Conservation (phyloP, 2,329 filamentous ascomycete species). For the Ilyonectria mors-panacis region DNA sequence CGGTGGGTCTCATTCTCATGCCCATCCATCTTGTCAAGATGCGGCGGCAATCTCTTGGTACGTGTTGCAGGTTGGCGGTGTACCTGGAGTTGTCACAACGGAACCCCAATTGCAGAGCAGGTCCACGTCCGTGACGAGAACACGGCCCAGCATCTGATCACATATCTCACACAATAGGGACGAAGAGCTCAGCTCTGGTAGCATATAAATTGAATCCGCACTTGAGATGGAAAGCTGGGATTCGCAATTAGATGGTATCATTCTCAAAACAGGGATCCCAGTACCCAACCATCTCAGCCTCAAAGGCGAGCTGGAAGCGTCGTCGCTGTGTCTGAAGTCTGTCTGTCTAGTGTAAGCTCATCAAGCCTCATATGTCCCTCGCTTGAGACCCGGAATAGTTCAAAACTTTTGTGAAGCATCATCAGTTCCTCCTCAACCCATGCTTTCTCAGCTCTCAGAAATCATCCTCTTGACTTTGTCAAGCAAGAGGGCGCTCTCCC, state of each 20-base stretch:
- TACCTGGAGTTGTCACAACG: background rate
- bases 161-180: background rate
- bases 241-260: slow-evolving; percentile 13
- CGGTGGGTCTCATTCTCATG: background rate
- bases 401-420: background rate
- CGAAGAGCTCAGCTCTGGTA: slow-evolving; percentile 1
- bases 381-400: background rate
- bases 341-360: background rate
- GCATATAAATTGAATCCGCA: slow-evolving; percentile 5
- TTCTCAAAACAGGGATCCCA: slow-evolving; percentile 12
- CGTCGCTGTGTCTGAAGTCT: background rate
- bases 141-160: background rate
- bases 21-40: slow-evolving; percentile 4
- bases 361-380: background rate
- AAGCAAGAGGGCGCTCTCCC: slow-evolving; percentile 83
- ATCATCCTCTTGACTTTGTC: slow-evolving; percentile 85
- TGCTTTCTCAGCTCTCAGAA: slow-evolving; percentile 51
- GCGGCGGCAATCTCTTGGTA: background rate
- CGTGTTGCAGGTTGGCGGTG: background rate
- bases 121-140: background rate
- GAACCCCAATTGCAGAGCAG: background rate
- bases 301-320: background rate
- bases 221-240: background rate
- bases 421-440: background rate
- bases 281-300: background rate